Conservation (phyloP, 441 rosid genomes). For the Pelargonium myrrhifolium region DNA sequence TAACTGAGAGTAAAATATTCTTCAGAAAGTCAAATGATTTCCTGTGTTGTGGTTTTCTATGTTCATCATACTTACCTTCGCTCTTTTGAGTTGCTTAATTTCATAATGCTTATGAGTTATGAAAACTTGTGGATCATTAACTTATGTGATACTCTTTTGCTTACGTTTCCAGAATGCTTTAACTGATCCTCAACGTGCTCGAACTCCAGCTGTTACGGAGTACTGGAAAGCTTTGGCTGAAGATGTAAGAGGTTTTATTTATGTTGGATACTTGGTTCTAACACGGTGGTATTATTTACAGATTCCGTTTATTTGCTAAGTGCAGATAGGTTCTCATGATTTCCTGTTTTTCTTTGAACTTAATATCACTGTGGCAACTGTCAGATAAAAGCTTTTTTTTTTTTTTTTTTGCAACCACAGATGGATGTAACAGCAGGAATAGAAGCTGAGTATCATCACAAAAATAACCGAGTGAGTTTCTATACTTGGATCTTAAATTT, state of each 20-base stretch:
- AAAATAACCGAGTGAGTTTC: constrained; percentile 65
- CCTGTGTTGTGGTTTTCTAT: not conserved
- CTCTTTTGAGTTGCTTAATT: constrained; percentile 5
- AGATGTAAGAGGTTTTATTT: constrained; percentile 52
- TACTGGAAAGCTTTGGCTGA: constrained; percentile 98
- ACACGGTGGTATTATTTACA: not conserved
- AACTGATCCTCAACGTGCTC: constrained; percentile 82
- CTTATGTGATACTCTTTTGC: constrained; percentile 11
- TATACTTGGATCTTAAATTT: not conserved
- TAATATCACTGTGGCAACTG: constrained; percentile 1
- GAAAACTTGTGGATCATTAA: constrained; percentile 6
- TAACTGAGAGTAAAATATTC: not conserved
- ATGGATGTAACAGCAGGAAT: constrained; percentile 95
- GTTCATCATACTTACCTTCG: not conserved
- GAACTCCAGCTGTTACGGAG: constrained; percentile 75
- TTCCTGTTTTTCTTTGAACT: not conserved
- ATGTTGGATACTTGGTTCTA: not conserved
- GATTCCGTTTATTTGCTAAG: not conserved
- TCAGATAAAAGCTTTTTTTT: constrained; percentile 8
- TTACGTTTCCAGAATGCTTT: constrained; percentile 62
- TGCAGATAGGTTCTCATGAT: not conserved
- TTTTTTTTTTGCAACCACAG: constrained; percentile 35
- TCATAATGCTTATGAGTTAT: constrained; percentile 5
- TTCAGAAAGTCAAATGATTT: not conserved
- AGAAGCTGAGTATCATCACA: constrained; percentile 91